Conservation (phyloP, 352 stramenopile genomes). For the Pythium apleroticum region DNA sequence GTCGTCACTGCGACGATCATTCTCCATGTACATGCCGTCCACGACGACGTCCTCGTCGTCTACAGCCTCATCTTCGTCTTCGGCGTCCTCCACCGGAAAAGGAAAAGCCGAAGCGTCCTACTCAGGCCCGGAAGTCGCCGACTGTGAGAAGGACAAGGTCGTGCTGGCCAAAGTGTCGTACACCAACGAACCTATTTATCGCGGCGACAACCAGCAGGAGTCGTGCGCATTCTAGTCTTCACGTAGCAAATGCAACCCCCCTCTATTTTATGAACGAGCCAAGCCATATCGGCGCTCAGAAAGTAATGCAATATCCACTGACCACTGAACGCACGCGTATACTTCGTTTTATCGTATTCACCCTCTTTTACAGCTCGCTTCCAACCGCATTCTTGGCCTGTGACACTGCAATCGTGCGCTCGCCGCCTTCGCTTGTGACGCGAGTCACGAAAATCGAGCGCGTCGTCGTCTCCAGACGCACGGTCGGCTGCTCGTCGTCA, state of each 20-base stretch:
- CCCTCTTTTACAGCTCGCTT: constrained; percentile 19
- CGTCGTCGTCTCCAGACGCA: constrained; percentile 32
- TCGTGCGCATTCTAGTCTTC: constrained; percentile 13
- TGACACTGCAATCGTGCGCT: constrained; percentile 67
- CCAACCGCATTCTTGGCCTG: constrained; percentile 25
- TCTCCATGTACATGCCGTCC: constrained; percentile 53
- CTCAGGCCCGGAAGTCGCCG: constrained; percentile 30
- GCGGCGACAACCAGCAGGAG: constrained; percentile 30
- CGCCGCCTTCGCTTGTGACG: constrained; percentile 35
- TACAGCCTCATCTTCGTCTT: constrained; percentile 37
- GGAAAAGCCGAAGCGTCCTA: constrained; percentile 37
- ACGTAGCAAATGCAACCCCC: not conserved
- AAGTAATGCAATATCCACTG: not conserved
- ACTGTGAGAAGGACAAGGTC: constrained; percentile 70
- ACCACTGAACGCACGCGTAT: not conserved
- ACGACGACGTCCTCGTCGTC: constrained; percentile 34
- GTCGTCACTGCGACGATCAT: constrained; percentile 59
- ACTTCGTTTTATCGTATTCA: not conserved
- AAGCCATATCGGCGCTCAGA: not conserved
- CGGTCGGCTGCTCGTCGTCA: constrained; percentile 33
- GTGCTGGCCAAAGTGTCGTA: constrained; percentile 45
- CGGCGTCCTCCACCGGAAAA: constrained; percentile 32
- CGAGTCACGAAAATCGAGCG: constrained; percentile 61
- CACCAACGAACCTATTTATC: constrained; percentile 26
- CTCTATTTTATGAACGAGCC: constrained; percentile 11